Evolutionary conservation across 352 stramenopile genomes (phyloP).

Genomic region (Pythium phragmiticola): DNA sequence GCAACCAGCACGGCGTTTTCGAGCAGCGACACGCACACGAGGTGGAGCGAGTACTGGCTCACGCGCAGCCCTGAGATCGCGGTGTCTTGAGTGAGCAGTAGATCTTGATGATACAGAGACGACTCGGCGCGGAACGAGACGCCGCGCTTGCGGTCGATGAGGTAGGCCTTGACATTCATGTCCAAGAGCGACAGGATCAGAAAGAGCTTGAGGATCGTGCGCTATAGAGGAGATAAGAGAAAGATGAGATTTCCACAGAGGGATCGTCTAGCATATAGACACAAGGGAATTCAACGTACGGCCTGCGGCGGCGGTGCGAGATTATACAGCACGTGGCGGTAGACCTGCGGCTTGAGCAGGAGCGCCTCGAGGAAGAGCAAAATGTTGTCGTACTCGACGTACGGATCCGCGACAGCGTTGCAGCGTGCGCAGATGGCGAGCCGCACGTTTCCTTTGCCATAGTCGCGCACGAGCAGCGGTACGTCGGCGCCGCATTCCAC

Average conservation of each 20-base stretch:
- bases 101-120: conserved; percentile 45
- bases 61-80: conserved; percentile 56
- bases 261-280: background rate
- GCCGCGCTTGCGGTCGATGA: conserved; percentile 63
- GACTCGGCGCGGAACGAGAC: conserved; percentile 58
- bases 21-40: conserved; percentile 64
- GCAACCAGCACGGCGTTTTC: conserved; percentile 70
- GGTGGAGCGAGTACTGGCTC: conserved; percentile 76
- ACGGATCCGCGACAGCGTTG: conserved; percentile 81
- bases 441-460: conserved; percentile 83
- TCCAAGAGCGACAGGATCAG: conserved; percentile 80
- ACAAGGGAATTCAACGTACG: conserved; percentile 18
- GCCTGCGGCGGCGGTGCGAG: conserved; percentile 44
- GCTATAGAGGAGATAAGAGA: conserved; percentile 16
- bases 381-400: conserved; percentile 86
- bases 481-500: conserved; percentile 76
- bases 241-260: background rate
- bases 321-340: conserved; percentile 86
- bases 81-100: background rate
- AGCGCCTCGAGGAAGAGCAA: conserved; percentile 86
- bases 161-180: conserved; percentile 85
- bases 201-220: conserved; percentile 73
- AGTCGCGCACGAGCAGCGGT: conserved; percentile 72
- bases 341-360: conserved; percentile 82
- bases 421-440: conserved; percentile 68